Evolutionary conservation across 2,329 filamentous ascomycete species (phyloP), one percentile per base, ranked within the genome.

Genomic region (Aspergillus tanneri): DNA sequence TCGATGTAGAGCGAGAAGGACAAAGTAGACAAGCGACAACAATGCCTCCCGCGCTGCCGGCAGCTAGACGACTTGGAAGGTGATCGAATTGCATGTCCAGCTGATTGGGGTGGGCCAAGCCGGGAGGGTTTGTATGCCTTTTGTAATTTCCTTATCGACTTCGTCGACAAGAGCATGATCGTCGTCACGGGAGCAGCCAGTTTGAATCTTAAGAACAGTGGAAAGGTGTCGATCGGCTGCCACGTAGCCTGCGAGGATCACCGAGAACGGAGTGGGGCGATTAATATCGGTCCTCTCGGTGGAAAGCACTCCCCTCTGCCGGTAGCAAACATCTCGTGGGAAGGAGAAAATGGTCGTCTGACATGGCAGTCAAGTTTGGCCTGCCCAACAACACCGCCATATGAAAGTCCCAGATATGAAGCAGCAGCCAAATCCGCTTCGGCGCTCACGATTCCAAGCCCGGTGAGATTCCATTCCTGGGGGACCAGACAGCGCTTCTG

Each of bases 391-490:
- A 51, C 14, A 56, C 55, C 27, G 49, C 55, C 55, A 58, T 58
- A 32, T 58, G 55, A 10, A 52, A 12, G 32, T 58, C 55, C 55
- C 55, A 58, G 14, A 56, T 56, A 46, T 58, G 53, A 42, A 58
- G 43, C 12, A 58, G 28, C 8, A 54, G 39, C 53, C 55, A 58
- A 22, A 56, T 18, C 38, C 27, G 37, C 43, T 47, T 32, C 8
- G 12, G 22, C 40, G 30, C 30, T 50, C 55, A 5, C 19, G 38
- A 18, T 25, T n/a, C 38, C 22, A 18, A 11, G 12, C 21, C 6
- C 12, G 10, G 5, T 14, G 5, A 16, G 24, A 12, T 19, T 22
- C 12, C 16, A 12, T n/a, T 18, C 11, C 25, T 21, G 12, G 3
- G 14, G 18, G 21, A n/a, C 5, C 6, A 12, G n/a, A 25, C 6